Evolutionary conservation across 768 basidiomycete species (phyloP).

Genomic region (Phanerochaete sordida): DNA sequence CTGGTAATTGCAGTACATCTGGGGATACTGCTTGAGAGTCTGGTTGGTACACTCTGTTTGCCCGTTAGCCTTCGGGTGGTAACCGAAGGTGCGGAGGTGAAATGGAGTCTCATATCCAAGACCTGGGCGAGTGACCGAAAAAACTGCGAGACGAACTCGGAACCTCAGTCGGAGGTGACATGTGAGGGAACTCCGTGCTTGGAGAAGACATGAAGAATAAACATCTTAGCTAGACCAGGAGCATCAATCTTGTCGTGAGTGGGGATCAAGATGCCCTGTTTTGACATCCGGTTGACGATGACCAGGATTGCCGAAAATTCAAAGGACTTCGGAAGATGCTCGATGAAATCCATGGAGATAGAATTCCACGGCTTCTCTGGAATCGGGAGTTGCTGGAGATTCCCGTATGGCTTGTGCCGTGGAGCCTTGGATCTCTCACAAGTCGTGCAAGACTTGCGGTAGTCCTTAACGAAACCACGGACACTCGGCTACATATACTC

Average conservation of each 20-base stretch:
- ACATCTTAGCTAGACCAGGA: constrained; percentile 10
- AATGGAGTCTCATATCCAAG: constrained; percentile 16
- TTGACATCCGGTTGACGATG: constrained; percentile 7
- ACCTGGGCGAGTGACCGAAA: constrained; percentile 20
- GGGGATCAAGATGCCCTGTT: constrained; percentile 12
- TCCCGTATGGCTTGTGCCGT: constrained; percentile 25
- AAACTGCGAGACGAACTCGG: constrained; percentile 29
- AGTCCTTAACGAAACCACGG: constrained; percentile 22
- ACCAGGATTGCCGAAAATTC: constrained; percentile 19
- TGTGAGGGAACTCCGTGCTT: constrained; percentile 11
- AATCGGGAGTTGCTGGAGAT: constrained; percentile 31
- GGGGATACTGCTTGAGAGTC: constrained; percentile 29
- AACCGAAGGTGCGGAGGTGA: constrained; percentile 29
- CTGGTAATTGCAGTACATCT: constrained; percentile 23
- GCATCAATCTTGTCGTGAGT: constrained; percentile 11
- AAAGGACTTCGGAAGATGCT: constrained; percentile 16
- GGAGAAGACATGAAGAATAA: constrained; percentile 15
- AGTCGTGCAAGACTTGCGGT: constrained; percentile 28
- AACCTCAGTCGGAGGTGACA: constrained; percentile 32
- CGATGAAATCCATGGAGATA: constrained; percentile 22
- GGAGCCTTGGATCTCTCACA: constrained; percentile 27
- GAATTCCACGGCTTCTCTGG: constrained; percentile 14
- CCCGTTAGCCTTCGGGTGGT: constrained; percentile 39
- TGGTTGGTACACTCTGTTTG: constrained; percentile 35
- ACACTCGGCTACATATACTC: constrained; percentile 40